A percentile compares a stretch with the other conserved stretches of the same genome.
Evolutionary conservation across 345 rosid species (phyloP).

Genomic region (Populus davidiana): DNA sequence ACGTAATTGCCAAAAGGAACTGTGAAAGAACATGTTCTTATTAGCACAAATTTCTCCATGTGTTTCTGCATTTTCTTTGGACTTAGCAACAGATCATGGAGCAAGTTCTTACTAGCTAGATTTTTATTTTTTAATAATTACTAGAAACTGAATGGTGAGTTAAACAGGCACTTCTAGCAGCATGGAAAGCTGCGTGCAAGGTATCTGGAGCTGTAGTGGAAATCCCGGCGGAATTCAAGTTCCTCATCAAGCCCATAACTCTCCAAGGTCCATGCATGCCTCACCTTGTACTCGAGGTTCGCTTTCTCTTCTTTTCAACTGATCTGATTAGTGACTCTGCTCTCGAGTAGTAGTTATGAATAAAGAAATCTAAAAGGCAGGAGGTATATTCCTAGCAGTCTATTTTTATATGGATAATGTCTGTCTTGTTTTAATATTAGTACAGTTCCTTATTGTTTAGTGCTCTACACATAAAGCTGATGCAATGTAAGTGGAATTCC

Average conservation of each 20-base stretch:
- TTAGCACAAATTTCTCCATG: not conserved
- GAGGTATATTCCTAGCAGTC: slow-evolving; percentile 1
- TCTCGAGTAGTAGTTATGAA: not conserved
- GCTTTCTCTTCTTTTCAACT: slow-evolving; percentile 17
- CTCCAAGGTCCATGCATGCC: slow-evolving; percentile 71
- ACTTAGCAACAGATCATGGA: not conserved
- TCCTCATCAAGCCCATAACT: slow-evolving; percentile 48
- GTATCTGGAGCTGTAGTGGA: slow-evolving; percentile 41
- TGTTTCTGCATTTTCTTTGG: not conserved
- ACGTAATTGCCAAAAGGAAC: not conserved
- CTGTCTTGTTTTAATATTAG: not conserved
- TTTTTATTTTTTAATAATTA: not conserved
- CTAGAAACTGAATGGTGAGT: not conserved
- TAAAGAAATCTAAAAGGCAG: not conserved
- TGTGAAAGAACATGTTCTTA: not conserved
- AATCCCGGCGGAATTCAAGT: slow-evolving; percentile 46
- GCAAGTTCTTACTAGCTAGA: not conserved
- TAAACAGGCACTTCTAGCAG: slow-evolving; percentile 44
- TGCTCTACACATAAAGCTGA: slow-evolving; percentile 17
- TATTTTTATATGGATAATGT: not conserved
- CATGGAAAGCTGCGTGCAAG: slow-evolving; percentile 66
- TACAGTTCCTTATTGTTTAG: not conserved
- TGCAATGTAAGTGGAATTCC: slow-evolving; percentile 18
- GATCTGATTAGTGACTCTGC: not conserved
- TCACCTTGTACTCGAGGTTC: slow-evolving; percentile 54